phyloP scores from a whole-genome alignment of 805 yeast genomes.

The Starmerella sp. region DNA sequence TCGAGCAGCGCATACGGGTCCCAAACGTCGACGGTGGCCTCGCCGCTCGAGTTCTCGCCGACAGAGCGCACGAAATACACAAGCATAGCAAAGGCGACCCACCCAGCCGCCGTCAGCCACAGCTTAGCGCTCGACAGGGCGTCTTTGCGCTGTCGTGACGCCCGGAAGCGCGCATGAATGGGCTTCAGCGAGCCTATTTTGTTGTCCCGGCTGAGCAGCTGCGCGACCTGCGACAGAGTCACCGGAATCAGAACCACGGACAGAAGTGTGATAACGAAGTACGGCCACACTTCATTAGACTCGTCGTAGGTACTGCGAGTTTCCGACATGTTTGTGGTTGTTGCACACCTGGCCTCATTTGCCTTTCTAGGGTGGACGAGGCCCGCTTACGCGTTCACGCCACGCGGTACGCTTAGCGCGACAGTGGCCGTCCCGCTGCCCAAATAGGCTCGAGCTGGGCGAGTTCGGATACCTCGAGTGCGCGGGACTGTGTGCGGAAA shows the following conservation, averaged over 20 bases:
- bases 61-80: slow-evolving; percentile 26
- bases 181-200: neutral
- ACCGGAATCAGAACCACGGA: slow-evolving; percentile 58
- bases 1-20: slow-evolving; percentile 89
- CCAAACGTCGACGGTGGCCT: slow-evolving; percentile 35
- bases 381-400: neutral
- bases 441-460: no score
- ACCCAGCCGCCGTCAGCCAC: slow-evolving; percentile 39
- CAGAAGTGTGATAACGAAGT: slow-evolving; percentile 63
- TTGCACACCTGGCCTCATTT: slow-evolving; percentile 1
- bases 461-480: no score
- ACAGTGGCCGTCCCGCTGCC: neutral
- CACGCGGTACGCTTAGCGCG: neutral
- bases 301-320: slow-evolving; percentile 57
- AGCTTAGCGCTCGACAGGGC: slow-evolving; percentile 1
- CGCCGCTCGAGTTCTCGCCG: slow-evolving; percentile 13
- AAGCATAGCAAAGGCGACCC: slow-evolving; percentile 44
- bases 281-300: slow-evolving; percentile 87
- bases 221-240: slow-evolving; percentile 35
- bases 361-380: neutral
- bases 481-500: no score
- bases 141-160: neutral
- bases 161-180: slow-evolving; percentile 10
- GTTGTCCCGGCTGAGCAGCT: neutral
- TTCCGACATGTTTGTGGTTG: slow-evolving; percentile 11